A percentile compares a stretch with the other conserved stretches of the same genome.
These are phyloP conservation scores for Colletotrichum musae DNA, from an alignment of 2,329 filamentous ascomycete genomes.

Conservation along the genomic window DNA sequence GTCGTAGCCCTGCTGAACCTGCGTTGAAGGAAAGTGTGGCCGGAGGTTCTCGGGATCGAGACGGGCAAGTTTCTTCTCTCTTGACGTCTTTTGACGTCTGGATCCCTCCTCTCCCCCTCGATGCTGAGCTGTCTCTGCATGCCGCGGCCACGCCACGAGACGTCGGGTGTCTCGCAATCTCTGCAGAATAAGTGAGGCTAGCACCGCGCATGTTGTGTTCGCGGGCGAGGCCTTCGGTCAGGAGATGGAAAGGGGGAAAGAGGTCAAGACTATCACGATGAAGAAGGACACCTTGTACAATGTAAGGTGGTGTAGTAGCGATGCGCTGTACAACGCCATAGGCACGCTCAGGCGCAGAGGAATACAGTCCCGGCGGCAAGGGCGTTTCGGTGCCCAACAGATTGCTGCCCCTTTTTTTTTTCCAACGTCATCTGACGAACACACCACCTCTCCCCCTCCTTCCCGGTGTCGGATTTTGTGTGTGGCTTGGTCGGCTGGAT, in stretches of 20 bases:
- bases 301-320: constrained; percentile 21
- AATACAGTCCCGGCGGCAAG: constrained; percentile 58
- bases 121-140: constrained; percentile 22
- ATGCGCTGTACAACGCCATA: constrained; percentile 63
- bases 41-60: not conserved
- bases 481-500: constrained; percentile 34
- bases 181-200: constrained; percentile 5
- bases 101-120: no score
- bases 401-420: constrained; percentile 44
- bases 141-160: constrained; percentile 9
- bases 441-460: constrained; percentile 44
- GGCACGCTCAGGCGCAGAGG: constrained; percentile 43
- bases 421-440: constrained; percentile 52
- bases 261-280: constrained; percentile 11
- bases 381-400: constrained; percentile 66
- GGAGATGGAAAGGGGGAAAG: not conserved
- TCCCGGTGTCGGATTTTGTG: constrained; percentile 18
- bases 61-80: not conserved
- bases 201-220: not conserved
- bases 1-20: not conserved
- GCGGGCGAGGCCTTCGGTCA: not conserved
- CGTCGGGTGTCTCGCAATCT: constrained; percentile 1
- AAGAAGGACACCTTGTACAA: not conserved
- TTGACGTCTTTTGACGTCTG: not conserved
- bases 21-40: not conserved